Base-by-base conservation (phyloP, 106 monocot species). In the Dioscorea dumetorum region DNA sequence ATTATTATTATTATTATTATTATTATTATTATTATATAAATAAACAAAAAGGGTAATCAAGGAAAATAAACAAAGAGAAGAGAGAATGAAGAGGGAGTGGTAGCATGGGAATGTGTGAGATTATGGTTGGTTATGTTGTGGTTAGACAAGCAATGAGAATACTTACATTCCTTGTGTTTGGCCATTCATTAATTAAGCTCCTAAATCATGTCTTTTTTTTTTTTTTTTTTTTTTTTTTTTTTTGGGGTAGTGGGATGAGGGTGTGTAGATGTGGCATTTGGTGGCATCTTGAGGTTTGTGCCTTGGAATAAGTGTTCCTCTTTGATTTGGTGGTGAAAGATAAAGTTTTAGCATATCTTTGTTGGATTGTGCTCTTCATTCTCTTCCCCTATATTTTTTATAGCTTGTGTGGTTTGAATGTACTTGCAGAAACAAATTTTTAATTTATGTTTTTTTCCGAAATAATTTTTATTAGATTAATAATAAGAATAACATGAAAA, bases 131-230 rank as follows among this genome's bases (percentile, higher is more conserved):
- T 41, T n/a, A n/a, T n/a, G n/a, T n/a, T 41, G 59, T 18, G 0
- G 19, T 54, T 54, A 19, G 54, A 18, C 15, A 54, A 8, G 54
- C 54, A 54, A 54, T 59, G n/a, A 66, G 34, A 67, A 67, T 67
- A 61, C 67, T 60, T 68, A 75, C 74, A 61, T 75, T 75, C 60
- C 60, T 13, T 68, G 33, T 31, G 51, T 62, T 68, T 68, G 74
- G 74, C 68, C 74, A 75, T 52, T 52, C 74, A 75, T 61, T 67
- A 28, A n/a, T n/a, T n/a, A 67, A 33, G 28, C 51, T 58, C 73
- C 35, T 4, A 64, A 64, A 56, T 54, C 1, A 10, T 22, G 62
- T 34, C 32, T 15, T 34, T 34, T 28, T 28, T 28, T 28, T 28
- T 28, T 28, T 28, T 28, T 28, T 62, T n/a, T n/a, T n/a, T 33